Evolutionary conservation across 257 asterid genomes (phyloP), one percentile per base, ranked within the genome.

Genomic region (Orobanche coerulescens): DNA sequence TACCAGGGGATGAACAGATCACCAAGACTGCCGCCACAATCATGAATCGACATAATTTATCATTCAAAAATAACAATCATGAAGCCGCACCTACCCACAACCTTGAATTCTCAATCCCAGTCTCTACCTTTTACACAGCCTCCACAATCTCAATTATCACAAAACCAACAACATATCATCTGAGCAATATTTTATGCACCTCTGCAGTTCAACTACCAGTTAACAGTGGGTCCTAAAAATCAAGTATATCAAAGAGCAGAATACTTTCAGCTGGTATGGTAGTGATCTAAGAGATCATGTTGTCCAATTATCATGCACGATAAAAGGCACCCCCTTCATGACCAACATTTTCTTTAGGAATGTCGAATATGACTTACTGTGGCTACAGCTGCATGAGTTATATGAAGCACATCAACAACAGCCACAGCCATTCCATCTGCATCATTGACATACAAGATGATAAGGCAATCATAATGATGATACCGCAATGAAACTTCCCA

Each of bases 331-430:
- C 59, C 14, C 39, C 4, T 15, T 25, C 25, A n/a, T 23, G 1
- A 7, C 16, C 3, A 13, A 53, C 13, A 31, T 30, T 39, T 18
- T 49, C 37, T 34, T 15, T 24, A 43, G 49, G 58, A 60, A 25
- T 61, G 61, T 56, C 26, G 30, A 58, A 50, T 31, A 62, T 64
- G 68, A 70, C 94, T 76, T 82, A 92, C 98, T 40, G 95, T 82
- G 70, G 94, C 84, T 52, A 92, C 77, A 51, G 94, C 98, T 62
- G 98, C 98, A 66, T 86, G 95, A 67, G 98, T 86, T 62, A 92
- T 86, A 68, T 84, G 93, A 69, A 92, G 84, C 68, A 92, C 98
- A 66, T 92, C 98, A 61, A 92, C 74, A 66, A 92, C 97, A 68
- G 95, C 86, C 66, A 85, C 95, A 12, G 76, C 82, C 30, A 62